These are phyloP conservation scores for Rubroboletus satanas DNA, from an alignment of 768 basidiomycete genomes.

Conservation along the genomic window DNA sequence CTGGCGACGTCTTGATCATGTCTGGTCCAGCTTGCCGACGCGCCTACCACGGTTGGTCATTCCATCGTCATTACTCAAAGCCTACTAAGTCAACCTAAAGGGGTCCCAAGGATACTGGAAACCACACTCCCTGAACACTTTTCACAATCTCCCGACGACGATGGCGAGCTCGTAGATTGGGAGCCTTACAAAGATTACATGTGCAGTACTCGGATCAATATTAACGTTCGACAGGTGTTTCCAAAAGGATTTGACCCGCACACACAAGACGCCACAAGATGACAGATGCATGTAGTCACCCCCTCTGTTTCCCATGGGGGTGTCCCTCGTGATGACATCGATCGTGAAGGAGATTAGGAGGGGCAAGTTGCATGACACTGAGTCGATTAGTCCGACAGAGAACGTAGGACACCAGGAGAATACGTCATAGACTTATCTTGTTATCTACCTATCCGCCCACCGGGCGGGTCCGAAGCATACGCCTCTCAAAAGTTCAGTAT, in stretches of 20 bases:
- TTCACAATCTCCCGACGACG: slow-evolving; percentile 22
- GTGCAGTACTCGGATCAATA: slow-evolving; percentile 71
- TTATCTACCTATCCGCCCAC: slow-evolving; percentile 13
- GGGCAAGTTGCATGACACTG: neutral
- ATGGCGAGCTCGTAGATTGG: slow-evolving; percentile 46
- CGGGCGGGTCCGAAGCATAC: slow-evolving; percentile 4
- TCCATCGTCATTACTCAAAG: neutral
- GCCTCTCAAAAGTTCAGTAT: neutral
- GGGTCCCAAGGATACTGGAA: slow-evolving; percentile 85
- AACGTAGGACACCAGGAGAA: neutral
- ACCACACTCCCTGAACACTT: slow-evolving; percentile 69
- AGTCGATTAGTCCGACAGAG: neutral
- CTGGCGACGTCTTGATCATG: slow-evolving; percentile 93
- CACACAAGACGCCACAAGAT: neutral
- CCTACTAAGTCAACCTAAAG: slow-evolving; percentile 33
- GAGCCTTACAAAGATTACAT: slow-evolving; percentile 60
- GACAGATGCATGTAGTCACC: neutral
- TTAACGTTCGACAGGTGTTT: slow-evolving; percentile 90
- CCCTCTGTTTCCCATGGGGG: neutral
- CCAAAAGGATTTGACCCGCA: slow-evolving; percentile 58
- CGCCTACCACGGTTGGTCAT: slow-evolving; percentile 82
- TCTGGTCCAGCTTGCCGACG: slow-evolving; percentile 80
- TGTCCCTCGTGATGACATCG: slow-evolving; percentile 1
- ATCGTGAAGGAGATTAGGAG: neutral
- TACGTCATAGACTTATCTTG: slow-evolving; percentile 1